These are phyloP conservation scores for Populus hybrid DNA, from an alignment of 441 rosid genomes.

Conservation along the genomic window DNA sequence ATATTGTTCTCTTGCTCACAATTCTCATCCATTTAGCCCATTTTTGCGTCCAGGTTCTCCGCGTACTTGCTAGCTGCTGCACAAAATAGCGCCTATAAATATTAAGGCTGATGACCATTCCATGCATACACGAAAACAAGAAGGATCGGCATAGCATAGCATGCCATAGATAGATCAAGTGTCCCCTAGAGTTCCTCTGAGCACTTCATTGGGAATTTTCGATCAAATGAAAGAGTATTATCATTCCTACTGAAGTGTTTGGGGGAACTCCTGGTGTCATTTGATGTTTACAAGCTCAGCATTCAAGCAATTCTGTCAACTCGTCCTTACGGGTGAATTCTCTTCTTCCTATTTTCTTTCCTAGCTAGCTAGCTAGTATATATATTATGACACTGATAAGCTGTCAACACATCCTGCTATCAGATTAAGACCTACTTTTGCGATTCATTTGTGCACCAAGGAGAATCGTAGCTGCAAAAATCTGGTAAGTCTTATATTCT, in stretches of 20 bases:
- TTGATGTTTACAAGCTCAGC: neutral
- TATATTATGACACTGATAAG: too few relatives aligned
- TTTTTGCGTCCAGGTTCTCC: conserved; percentile 10
- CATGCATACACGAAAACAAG: neutral
- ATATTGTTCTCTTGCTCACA: neutral
- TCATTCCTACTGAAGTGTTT: conserved; percentile 9
- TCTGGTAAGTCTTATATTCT: too few relatives aligned
- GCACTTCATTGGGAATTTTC: neutral
- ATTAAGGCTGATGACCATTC: neutral
- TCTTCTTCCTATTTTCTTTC: too few relatives aligned
- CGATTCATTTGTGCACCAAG: too few relatives aligned
- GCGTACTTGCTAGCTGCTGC: neutral
- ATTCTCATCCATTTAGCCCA: neutral
- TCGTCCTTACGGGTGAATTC: too few relatives aligned
- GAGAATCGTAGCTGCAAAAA: too few relatives aligned
- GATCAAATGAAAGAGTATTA: neutral
- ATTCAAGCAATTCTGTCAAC: neutral
- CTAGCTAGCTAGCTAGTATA: too few relatives aligned
- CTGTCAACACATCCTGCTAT: too few relatives aligned
- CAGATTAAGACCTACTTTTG: too few relatives aligned
- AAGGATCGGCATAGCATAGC: too few relatives aligned
- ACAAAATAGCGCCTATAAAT: neutral
- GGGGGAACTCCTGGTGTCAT: conserved; percentile 14
- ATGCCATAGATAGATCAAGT: neutral
- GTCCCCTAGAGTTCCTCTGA: conserved; percentile 18